Evolutionary conservation across 345 rosid genomes (phyloP).

Genomic region (Murraya koenigii): DNA sequence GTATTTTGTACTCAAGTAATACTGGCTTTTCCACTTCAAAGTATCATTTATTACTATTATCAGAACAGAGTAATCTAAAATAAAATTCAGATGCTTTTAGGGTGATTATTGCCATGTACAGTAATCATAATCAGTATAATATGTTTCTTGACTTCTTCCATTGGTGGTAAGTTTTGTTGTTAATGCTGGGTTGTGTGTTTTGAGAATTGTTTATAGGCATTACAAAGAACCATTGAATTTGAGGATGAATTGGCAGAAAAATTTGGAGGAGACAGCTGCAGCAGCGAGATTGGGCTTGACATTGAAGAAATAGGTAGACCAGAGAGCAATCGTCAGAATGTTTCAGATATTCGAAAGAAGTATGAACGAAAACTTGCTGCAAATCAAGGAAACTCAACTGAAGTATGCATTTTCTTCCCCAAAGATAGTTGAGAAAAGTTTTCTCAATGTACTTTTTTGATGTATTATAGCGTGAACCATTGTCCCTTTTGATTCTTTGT

Average conservation of each 20-base stretch:
- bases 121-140: not conserved
- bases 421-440: slow-evolving; percentile 13
- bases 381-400: slow-evolving; percentile 54
- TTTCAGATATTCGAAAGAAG: slow-evolving; percentile 89
- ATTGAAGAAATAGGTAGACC: slow-evolving; percentile 78
- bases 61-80: not conserved
- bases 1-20: not conserved
- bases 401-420: slow-evolving; percentile 38
- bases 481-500: slow-evolving; percentile 17
- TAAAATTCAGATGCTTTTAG: not conserved
- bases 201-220: slow-evolving; percentile 52
- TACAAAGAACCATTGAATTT: slow-evolving; percentile 93
- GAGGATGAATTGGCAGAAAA: slow-evolving; percentile 93
- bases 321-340: slow-evolving; percentile 58
- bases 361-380: slow-evolving; percentile 91
- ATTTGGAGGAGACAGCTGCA: slow-evolving; percentile 81
- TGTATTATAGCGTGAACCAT: not conserved
- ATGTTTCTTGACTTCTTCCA: not conserved
- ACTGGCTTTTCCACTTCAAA: not conserved
- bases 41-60: not conserved
- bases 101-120: not conserved
- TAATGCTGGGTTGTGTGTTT: slow-evolving; percentile 8
- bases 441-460: slow-evolving; percentile 5
- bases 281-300: slow-evolving; percentile 62
- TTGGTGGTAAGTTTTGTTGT: slow-evolving; percentile 2